phyloP scores from a whole-genome alignment of 352 stramenopile genomes.

The Phytopythium sindhum region DNA sequence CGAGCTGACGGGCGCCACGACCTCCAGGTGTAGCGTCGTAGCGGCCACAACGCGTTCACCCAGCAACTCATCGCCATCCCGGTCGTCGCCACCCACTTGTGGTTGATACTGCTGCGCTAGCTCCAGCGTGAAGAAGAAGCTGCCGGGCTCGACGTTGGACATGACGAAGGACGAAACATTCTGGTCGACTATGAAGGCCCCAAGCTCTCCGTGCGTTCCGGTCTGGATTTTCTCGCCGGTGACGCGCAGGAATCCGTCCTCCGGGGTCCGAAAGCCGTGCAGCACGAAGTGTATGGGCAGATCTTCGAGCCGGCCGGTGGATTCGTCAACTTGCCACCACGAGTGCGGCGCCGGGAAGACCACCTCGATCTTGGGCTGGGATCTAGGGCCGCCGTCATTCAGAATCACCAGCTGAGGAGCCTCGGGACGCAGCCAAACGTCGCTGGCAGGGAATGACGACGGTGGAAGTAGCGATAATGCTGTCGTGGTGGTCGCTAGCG shows the following conservation, averaged over 20 bases:
- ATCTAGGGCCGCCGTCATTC: neutral
- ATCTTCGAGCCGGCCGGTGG: constrained; percentile 9
- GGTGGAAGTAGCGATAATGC: neutral
- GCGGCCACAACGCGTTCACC: constrained; percentile 5
- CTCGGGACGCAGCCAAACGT: neutral
- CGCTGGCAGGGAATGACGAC: neutral
- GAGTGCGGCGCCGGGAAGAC: constrained; percentile 38
- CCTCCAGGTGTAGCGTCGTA: constrained; percentile 39
- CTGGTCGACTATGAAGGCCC: neutral
- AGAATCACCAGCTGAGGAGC: neutral
- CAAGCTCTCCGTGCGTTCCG: constrained; percentile 11
- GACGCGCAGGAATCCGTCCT: constrained; percentile 37
- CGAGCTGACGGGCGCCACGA: constrained; percentile 28
- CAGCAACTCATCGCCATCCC: neutral
- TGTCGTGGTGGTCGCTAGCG: neutral
- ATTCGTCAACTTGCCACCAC: constrained; percentile 20
- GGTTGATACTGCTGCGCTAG: constrained; percentile 7
- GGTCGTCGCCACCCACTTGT: neutral
- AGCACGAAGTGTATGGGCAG: constrained; percentile 28
- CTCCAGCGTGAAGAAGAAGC: constrained; percentile 43
- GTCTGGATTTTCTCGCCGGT: constrained; percentile 26
- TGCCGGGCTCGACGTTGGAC: constrained; percentile 31
- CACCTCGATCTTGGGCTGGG: constrained; percentile 11
- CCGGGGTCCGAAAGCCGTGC: constrained; percentile 25
- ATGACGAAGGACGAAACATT: constrained; percentile 16